Conservation (phyloP, 108 stramenopile genomes). For the Cyclostephanos invisitatus region DNA sequence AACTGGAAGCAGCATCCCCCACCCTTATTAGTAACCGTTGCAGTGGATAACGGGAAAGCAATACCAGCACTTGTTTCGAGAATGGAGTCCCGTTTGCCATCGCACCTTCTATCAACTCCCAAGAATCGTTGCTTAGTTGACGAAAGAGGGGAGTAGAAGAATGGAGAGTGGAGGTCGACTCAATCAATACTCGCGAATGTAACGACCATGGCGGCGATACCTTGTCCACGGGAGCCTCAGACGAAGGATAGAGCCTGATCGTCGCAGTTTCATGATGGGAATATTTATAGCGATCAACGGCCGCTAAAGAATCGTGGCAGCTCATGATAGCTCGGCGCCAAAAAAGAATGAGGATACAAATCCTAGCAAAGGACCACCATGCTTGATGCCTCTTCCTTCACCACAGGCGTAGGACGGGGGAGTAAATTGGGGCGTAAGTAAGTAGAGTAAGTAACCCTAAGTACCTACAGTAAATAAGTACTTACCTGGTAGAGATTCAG, state of each 20-base stretch:
- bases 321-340: background rate
- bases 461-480: too few relatives aligned
- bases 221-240: background rate
- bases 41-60: conserved; percentile 35
- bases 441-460: too few relatives aligned
- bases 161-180: conserved; percentile 38
- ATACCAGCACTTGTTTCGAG: conserved; percentile 23
- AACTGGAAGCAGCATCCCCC: conserved; percentile 34
- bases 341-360: too few relatives aligned
- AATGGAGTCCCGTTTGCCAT: conserved; percentile 31
- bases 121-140: background rate
- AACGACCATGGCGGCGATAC: conserved; percentile 20
- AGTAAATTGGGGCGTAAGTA: too few relatives aligned
- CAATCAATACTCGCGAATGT: conserved; percentile 33
- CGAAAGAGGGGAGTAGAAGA: conserved; percentile 33
- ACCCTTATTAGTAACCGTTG: conserved; percentile 30
- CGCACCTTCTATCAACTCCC: background rate
- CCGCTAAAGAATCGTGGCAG: conserved; percentile 4
- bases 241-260: conserved; percentile 23
- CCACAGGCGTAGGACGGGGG: too few relatives aligned
- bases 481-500: too few relatives aligned
- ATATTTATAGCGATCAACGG: conserved; percentile 12
- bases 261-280: conserved; percentile 39
- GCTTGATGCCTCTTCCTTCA: too few relatives aligned
- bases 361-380: too few relatives aligned